Evolutionary conservation across 805 yeast species (phyloP).

Genomic region (Suhomyces sp.): DNA sequence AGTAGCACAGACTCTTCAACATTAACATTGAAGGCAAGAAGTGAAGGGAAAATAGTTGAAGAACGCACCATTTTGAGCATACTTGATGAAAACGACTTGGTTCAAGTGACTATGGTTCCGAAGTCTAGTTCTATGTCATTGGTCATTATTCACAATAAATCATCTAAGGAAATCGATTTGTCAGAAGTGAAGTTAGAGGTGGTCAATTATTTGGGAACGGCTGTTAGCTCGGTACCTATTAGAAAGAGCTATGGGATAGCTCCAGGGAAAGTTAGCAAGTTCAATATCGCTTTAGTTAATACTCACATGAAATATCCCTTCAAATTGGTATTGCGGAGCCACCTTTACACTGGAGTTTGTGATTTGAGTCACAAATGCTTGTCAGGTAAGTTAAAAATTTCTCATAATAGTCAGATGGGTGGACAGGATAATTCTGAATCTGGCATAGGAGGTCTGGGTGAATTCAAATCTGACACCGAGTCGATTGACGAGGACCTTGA

Average conservation of each 20-base stretch:
- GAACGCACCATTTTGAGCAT: neutral
- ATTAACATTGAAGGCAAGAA: conserved; percentile 1
- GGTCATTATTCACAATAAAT: conserved; percentile 28
- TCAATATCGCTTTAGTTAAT: conserved; percentile 30
- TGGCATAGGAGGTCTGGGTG: neutral
- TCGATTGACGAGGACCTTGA: conserved; percentile 1
- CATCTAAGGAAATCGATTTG: conserved; percentile 25
- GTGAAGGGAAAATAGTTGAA: neutral
- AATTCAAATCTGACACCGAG: conserved; percentile 1
- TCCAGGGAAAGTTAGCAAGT: conserved; percentile 29
- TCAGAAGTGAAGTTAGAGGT: conserved; percentile 28
- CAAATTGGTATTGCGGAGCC: conserved; percentile 25
- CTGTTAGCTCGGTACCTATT: conserved; percentile 25
- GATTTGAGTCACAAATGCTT: conserved; percentile 21
- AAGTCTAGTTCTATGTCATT: conserved; percentile 32
- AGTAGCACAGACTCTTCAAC: neutral
- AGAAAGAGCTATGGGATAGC: conserved; percentile 31
- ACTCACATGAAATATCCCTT: conserved; percentile 36
- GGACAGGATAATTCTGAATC: neutral
- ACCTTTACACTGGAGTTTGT: conserved; percentile 16
- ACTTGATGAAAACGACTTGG: conserved; percentile 4
- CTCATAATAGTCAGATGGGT: neutral
- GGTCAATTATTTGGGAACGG: conserved; percentile 25
- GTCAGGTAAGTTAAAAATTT: conserved; percentile 19
- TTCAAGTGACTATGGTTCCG: conserved; percentile 25